These are phyloP conservation scores for Tylopilus plumbeoviolaceoides DNA, from an alignment of 768 basidiomycete species.

Conservation along the genomic window DNA sequence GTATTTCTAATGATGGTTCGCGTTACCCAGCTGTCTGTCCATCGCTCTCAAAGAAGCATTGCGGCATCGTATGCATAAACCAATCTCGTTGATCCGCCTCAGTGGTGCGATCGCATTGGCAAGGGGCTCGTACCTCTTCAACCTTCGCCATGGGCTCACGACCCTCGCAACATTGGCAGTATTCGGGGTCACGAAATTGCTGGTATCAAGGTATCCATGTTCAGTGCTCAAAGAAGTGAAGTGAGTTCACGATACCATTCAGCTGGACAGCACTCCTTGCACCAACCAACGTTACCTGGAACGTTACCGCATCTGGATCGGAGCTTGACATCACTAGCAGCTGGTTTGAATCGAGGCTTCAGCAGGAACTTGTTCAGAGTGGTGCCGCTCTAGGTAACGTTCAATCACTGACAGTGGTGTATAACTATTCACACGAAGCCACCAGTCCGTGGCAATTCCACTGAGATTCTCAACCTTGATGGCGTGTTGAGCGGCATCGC, in stretches of 20 bases:
- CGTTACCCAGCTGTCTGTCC: neutral
- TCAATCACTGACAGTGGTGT: neutral
- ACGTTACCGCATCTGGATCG: neutral
- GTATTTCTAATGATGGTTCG: neutral
- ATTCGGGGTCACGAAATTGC: constrained; percentile 9
- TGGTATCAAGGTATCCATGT: constrained; percentile 13
- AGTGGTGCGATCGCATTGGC: constrained; percentile 8
- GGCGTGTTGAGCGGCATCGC: constrained; percentile 15
- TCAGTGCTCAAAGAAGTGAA: neutral
- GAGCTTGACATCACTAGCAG: constrained; percentile 5
- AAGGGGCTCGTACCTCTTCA: neutral
- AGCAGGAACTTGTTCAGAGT: neutral
- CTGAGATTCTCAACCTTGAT: constrained; percentile 3
- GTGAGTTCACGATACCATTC: neutral
- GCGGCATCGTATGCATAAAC: constrained; percentile 8
- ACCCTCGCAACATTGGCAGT: constrained; percentile 3
- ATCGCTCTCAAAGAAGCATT: constrained; percentile 16
- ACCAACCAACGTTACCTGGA: constrained; percentile 2
- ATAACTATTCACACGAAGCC: neutral
- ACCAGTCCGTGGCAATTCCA: constrained; percentile 13
- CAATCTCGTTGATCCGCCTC: constrained; percentile 12
- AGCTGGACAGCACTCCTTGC: constrained; percentile 16
- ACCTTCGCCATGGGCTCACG: neutral
- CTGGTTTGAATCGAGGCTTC: neutral
- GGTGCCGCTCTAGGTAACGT: neutral